Base-by-base conservation (phyloP, 2,329 filamentous ascomycete genomes). In the Alternaria sp. region DNA sequence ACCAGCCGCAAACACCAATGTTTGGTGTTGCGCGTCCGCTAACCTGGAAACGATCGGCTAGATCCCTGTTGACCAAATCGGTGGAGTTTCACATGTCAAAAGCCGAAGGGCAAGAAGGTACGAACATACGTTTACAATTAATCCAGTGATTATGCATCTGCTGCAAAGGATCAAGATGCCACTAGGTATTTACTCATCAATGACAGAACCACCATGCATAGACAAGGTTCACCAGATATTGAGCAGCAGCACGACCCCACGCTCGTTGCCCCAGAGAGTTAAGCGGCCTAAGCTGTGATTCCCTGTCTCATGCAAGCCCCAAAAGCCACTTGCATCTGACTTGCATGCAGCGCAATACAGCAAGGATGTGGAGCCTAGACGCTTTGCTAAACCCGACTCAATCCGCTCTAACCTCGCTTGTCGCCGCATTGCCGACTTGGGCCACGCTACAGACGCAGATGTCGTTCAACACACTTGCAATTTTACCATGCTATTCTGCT, bases 271-370 rank as follows among this genome's bases (percentile, higher is more conserved):
- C 57, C 59, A 61, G 65, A 66, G 57, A 62, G 64, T 58, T 57
- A 54, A 60, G 62, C 66, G 65, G 65, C 53, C 60, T 54, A 59
- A 59, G 64, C 46, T 61, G 43, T 43, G 12, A 53, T 62, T 50
- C 65, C 54, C 54, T 65, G 66, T 49, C 41, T 57, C 45, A 56
- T 68, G 69, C 68, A 70, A 63, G 68, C 63, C 64, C 63, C 59
- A 57, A 41, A 56, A 68, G 63, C 67, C 65, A 68, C 67, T 62
- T 64, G 63, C 64, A 67, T 70, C 63, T 72, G 64, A 71, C 69
- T 70, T 70, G 70, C 71, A 72, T 68, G 62, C 50, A 62, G 40
- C 22, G 46, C 46, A 36, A 50, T 38, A 36, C 16, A 22, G 49
- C 67, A 65, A 58, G 70, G 62, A 61, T 67, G n/a, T 34, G n/a